Evolutionary conservation across 2,329 filamentous ascomycete species (phyloP), one percentile per base, ranked within the genome.

Genomic region (Aspergillus cejpii): DNA sequence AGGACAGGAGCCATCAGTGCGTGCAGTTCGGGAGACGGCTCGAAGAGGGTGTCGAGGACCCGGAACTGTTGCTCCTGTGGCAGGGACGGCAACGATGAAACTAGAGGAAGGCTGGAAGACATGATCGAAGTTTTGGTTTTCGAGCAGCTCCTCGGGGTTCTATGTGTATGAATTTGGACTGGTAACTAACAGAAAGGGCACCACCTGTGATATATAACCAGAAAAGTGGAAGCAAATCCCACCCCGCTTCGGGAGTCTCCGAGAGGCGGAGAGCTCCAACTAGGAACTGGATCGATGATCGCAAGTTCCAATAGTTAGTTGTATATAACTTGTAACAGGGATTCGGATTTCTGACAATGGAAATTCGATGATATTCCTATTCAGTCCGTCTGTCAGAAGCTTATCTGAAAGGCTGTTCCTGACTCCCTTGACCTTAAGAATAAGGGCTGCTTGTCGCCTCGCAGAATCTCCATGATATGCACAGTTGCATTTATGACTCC

Each of bases 1-100:
- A 94, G 72, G 2, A 84, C 69, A 1, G 85, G 85, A 5, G 87
- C 63, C 12, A 85, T 79, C 11, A 92, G 74, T 10, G 76, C 73
- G 65, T 91, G 87, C 1, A 96, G 79, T 40, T 83, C 78, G 0
- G 77, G 72, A 43, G 84, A 89, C 12, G 87, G 86, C 64, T 96
- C 90, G 67, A 96, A 95, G 47, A 95, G 81, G 3, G 82, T 75
- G 67, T 94, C 86, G 39, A 95, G 78, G 39, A 82, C 56, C 36
- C 55, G 56, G 39, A 65, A 54, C 29, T 85, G 76, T 15, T 76
- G 69, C 21, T 72, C 58, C 23, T 79, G 74, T 14, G 80, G 62
- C 39, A 83, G 75, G 37, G 70, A 67, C 20, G 75, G 70, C 29
- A 94, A 70, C 11, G 70, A 67, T 37, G 71, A 62, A 56, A 83